Conservation (phyloP, 208 protist species). For the Lotmaria passim region DNA sequence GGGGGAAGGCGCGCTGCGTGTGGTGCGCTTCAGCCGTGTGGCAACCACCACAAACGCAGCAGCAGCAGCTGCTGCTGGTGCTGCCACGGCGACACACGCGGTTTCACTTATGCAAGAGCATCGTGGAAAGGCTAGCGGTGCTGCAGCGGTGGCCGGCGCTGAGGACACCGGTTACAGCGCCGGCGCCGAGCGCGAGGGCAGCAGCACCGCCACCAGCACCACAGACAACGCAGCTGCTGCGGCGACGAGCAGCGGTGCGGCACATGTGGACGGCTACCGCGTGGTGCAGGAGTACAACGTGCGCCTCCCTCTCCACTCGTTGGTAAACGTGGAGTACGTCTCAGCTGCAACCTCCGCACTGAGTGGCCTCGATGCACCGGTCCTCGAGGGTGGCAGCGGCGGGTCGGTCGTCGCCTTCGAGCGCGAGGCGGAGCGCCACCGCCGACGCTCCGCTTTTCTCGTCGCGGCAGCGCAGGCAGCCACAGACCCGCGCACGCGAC, state of each 20-base stretch:
- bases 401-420: constrained; percentile 10
- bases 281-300: constrained; percentile 45
- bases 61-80: background rate
- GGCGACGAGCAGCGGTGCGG: background rate
- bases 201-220: background rate
- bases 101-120: background rate
- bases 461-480: constrained; percentile 5
- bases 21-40: constrained; percentile 48
- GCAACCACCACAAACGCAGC: background rate
- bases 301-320: constrained; percentile 61
- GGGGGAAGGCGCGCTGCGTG: constrained; percentile 56
- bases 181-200: background rate
- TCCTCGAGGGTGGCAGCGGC: background rate
- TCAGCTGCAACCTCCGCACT: constrained; percentile 64
- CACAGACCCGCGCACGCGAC: constrained; percentile 19
- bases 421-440: constrained; percentile 11
- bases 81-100: too few species aligned
- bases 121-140: background rate
- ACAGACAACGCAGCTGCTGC: background rate
- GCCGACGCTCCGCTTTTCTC: constrained; percentile 18
- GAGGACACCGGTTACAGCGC: background rate
- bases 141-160: background rate
- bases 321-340: constrained; percentile 84
- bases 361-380: background rate
- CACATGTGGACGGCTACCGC: background rate